Percentiles rank a stretch among this genome's conserved stretches.
phyloP scores from a whole-genome alignment of 2,329 filamentous ascomycete genomes.

The Phialemoniopsis sp. region DNA sequence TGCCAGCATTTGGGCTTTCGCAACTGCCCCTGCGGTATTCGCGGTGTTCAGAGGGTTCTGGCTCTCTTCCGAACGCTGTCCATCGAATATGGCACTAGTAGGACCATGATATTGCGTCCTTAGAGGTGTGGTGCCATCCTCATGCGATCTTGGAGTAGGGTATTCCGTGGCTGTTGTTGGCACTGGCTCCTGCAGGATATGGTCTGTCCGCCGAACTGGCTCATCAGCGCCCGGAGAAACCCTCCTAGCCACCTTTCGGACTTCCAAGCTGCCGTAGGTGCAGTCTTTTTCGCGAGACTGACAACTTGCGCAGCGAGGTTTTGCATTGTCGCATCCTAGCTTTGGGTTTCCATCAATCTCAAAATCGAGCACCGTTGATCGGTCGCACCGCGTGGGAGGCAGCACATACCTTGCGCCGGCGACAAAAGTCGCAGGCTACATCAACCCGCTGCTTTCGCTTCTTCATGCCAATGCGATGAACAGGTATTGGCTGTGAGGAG shows the following conservation, averaged over 20 bases:
- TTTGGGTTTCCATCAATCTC: too few species aligned
- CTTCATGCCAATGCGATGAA: too few species aligned
- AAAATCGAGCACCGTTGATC: too few species aligned
- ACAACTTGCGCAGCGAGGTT: background rate
- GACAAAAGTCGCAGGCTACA: conserved; percentile 1
- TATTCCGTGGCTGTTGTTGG: too few species aligned
- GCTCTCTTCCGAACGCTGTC: background rate
- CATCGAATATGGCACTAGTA: conserved; percentile 1
- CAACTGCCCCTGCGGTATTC: background rate
- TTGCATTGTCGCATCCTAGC: conserved; percentile 1
- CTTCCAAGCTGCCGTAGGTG: too few species aligned
- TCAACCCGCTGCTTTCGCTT: background rate
- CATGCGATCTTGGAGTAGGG: background rate
- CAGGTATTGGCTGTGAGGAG: too few species aligned
- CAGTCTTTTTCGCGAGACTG: background rate
- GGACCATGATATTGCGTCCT: background rate
- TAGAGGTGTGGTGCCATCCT: background rate
- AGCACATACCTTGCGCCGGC: background rate
- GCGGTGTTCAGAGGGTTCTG: too few species aligned
- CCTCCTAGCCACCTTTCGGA: too few species aligned
- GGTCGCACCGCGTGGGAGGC: too few species aligned
- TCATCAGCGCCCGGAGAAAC: too few species aligned
- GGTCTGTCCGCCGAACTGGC: too few species aligned
- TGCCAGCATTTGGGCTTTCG: conserved; percentile 22
- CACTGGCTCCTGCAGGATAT: too few species aligned